Percentiles rank a stretch among this genome's conserved stretches.
These are phyloP conservation scores for Blastobotrys malaysiensis DNA, from an alignment of 1,139 yeast species.

Conservation along the genomic window DNA sequence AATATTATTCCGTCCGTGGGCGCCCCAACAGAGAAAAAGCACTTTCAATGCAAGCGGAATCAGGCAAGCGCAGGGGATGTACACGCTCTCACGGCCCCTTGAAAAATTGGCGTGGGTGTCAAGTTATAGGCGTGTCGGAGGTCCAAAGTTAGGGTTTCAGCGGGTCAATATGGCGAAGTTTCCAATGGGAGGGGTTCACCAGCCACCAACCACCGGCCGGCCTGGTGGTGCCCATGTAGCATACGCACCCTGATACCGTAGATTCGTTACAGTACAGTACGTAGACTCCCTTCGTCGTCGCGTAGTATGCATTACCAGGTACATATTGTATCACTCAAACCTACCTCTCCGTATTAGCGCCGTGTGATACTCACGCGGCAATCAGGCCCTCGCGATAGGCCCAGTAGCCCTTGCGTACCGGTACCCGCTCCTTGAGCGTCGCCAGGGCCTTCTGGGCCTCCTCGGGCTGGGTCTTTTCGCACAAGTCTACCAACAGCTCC, in stretches of 20 bases:
- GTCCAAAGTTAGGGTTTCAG: not conserved
- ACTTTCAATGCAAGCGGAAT: not conserved
- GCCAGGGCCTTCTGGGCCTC: slow-evolving; percentile 44
- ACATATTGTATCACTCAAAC: not conserved
- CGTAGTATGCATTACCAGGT: not conserved
- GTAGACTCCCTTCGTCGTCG: too few species aligned
- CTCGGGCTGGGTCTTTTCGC: slow-evolving; percentile 31
- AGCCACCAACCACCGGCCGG: not conserved
- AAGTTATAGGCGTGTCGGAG: not conserved
- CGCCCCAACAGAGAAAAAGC: not conserved
- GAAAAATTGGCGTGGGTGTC: not conserved
- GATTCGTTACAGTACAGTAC: not conserved
- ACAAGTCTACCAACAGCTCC: slow-evolving; percentile 56
- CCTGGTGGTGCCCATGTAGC: too few species aligned
- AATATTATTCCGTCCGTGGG: not conserved
- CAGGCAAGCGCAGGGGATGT: not conserved
- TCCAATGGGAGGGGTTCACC: not conserved
- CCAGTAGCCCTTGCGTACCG: slow-evolving; percentile 71
- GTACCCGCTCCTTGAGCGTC: slow-evolving; percentile 53
- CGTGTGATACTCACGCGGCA: not conserved
- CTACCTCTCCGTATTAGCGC: not conserved
- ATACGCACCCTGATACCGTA: not conserved
- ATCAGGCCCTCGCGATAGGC: slow-evolving; percentile 16
- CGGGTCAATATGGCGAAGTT: not conserved
- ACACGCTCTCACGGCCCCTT: not conserved